These are phyloP conservation scores for Leishmania arabica DNA, from an alignment of 208 protist genomes.

Conservation along the genomic window DNA sequence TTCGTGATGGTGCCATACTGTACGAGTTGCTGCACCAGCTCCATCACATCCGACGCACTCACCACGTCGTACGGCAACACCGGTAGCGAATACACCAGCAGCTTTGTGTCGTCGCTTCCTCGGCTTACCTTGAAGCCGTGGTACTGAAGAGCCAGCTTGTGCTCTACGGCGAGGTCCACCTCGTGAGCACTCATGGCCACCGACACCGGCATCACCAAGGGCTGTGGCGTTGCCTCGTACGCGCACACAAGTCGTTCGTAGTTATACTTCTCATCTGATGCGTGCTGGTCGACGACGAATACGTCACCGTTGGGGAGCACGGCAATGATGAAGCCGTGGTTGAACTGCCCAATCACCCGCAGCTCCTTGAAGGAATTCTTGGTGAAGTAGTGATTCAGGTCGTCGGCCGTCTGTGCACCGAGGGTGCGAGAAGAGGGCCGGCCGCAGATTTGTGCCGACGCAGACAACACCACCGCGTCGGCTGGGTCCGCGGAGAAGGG, in stretches of 20 bases:
- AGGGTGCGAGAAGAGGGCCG: constrained; percentile 25
- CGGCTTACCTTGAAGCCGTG: constrained; percentile 90
- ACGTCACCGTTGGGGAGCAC: constrained; percentile 67
- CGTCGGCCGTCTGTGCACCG: constrained; percentile 56
- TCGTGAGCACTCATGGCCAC: constrained; percentile 80
- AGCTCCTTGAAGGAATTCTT: constrained; percentile 90
- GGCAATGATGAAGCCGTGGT: constrained; percentile 94
- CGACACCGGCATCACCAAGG: constrained; percentile 69
- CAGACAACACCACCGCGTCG: neutral
- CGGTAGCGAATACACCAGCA: constrained; percentile 81
- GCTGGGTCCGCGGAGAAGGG: neutral
- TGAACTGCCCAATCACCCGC: constrained; percentile 94
- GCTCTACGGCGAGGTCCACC: constrained; percentile 78
- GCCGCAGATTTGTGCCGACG: neutral
- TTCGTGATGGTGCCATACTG: constrained; percentile 60
- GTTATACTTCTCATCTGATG: constrained; percentile 95
- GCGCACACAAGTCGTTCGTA: constrained; percentile 85
- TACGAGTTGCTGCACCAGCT: constrained; percentile 85
- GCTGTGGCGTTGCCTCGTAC: constrained; percentile 82
- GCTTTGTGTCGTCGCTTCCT: constrained; percentile 52
- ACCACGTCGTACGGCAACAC: constrained; percentile 89
- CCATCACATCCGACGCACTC: constrained; percentile 78
- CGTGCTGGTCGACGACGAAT: constrained; percentile 96
- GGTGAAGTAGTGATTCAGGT: constrained; percentile 67
- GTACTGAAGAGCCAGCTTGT: constrained; percentile 55